Evolutionary conservation across 345 rosid species (phyloP).

Genomic region (Salix viminalis): DNA sequence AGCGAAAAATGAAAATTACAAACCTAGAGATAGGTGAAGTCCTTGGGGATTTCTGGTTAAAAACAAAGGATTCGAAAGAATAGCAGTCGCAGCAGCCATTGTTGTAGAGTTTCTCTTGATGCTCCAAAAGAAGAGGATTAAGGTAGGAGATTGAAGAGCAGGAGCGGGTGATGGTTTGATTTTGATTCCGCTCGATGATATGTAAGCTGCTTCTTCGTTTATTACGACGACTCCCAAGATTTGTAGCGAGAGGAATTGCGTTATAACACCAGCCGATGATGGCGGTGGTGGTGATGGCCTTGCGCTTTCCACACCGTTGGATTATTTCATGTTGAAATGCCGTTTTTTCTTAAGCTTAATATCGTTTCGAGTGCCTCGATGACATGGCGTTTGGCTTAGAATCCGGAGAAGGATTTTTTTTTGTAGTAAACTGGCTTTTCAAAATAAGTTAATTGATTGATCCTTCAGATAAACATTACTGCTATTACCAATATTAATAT

Average conservation of each 20-base stretch:
- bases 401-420: neutral
- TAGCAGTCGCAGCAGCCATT: neutral
- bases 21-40: conserved; percentile 6
- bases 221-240: neutral
- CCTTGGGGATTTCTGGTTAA: conserved; percentile 28
- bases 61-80: conserved; percentile 44
- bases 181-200: neutral
- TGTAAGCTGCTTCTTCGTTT: neutral
- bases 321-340: neutral
- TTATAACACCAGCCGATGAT: neutral
- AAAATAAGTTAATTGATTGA: neutral
- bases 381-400: neutral
- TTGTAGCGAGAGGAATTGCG: neutral
- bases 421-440: neutral
- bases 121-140: neutral
- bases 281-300: neutral
- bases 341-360: too few relatives aligned
- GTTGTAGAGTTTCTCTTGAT: conserved; percentile 36
- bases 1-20: neutral
- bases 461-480: too few relatives aligned
- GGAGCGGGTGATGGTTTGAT: neutral
- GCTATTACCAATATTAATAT: too few relatives aligned
- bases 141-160: neutral
- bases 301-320: neutral
- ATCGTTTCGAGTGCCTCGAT: neutral